Evolutionary conservation across 371 early-diverging fungal species (phyloP), one percentile per base, ranked within the genome.

Genomic region (Apophysomyces trapeziformis): DNA sequence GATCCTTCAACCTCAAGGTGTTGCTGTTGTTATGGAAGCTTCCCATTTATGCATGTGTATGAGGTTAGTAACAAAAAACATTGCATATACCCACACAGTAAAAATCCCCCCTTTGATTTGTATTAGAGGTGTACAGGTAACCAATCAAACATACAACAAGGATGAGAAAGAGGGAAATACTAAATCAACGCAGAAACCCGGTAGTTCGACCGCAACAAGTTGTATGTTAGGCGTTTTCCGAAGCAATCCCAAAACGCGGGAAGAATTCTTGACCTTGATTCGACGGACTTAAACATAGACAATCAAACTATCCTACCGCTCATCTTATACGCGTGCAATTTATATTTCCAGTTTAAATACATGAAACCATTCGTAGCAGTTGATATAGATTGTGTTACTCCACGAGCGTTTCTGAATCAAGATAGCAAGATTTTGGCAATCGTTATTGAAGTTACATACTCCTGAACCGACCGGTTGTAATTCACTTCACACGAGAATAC

Each of bases 1-100:
- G 72, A 84, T 95, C 21, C 77, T 98, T 58, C 84, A 94, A 77
- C 97, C 98, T 35, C 91, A 91, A 73, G 98, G 98, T 60, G 97
- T 97, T 12, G 98, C 97, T 38, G 98, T 97, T 12, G 93, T 95
- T 26, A 93, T 98, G 84, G 96, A 97, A 80, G 93, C 95, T 18
- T 88, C 89, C 85, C 93, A 86, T 63, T 32, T 73, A 56, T 70
- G 73, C 65, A 73, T 72, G 68, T 72, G 66, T 44, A 69, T 68
- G 65, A 59, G 72, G 68, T 69, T 64, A 68, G 59, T 26, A 11
- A 50, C 32, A 26, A 26, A 21, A 26, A 26, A 2, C 32, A 26
- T 2, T 2, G 2, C 32, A 1, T 2, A 26, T 3, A 3, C 32
- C 2, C 32, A 50, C 9, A 2, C 21, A 6, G 21, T 38, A 57